Conservation (phyloP, 495 filamentous ascomycete species). For the Penicillium canescens region DNA sequence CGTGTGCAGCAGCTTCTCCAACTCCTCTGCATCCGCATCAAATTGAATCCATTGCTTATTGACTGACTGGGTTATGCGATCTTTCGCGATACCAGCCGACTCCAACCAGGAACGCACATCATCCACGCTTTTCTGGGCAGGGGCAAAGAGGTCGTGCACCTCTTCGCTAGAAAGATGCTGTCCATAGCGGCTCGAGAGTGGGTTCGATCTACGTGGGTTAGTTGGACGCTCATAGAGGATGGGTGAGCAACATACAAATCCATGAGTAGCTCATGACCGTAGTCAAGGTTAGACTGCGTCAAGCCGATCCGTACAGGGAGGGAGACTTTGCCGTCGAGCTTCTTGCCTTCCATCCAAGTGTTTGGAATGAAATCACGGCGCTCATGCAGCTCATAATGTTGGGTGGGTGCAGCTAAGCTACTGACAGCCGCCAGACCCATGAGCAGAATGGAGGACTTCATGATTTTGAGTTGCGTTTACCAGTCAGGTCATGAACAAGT, state of each 20-base stretch:
- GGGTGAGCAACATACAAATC: slow-evolving; percentile 36
- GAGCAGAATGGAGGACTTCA: slow-evolving; percentile 34
- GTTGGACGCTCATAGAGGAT: background rate
- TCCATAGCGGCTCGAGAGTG: slow-evolving; percentile 52
- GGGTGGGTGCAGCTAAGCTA: slow-evolving; percentile 31
- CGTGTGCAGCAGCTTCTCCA: slow-evolving; percentile 56
- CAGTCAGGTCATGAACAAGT: background rate
- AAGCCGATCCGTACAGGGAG: slow-evolving; percentile 59
- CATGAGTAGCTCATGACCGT: slow-evolving; percentile 55
- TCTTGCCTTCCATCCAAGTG: slow-evolving; percentile 33
- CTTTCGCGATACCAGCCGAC: slow-evolving; percentile 44
- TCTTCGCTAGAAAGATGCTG: slow-evolving; percentile 47
- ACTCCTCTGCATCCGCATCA: slow-evolving; percentile 49
- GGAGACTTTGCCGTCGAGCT: slow-evolving; percentile 29
- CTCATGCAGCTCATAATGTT: slow-evolving; percentile 41
- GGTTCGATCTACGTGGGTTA: slow-evolving; percentile 30
- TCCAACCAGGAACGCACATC: slow-evolving; percentile 51
- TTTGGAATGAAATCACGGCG: slow-evolving; percentile 35
- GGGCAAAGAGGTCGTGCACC: slow-evolving; percentile 54
- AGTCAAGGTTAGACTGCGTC: slow-evolving; percentile 53
- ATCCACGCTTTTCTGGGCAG: slow-evolving; percentile 38
- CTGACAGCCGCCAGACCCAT: slow-evolving; percentile 26
- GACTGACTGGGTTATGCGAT: slow-evolving; percentile 45
- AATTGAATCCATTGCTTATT: slow-evolving; percentile 57
- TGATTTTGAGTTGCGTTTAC: slow-evolving; percentile 9